Conservation (phyloP, 2,329 filamentous ascomycete genomes). For the Ceratocystis cacaofunesta region DNA sequence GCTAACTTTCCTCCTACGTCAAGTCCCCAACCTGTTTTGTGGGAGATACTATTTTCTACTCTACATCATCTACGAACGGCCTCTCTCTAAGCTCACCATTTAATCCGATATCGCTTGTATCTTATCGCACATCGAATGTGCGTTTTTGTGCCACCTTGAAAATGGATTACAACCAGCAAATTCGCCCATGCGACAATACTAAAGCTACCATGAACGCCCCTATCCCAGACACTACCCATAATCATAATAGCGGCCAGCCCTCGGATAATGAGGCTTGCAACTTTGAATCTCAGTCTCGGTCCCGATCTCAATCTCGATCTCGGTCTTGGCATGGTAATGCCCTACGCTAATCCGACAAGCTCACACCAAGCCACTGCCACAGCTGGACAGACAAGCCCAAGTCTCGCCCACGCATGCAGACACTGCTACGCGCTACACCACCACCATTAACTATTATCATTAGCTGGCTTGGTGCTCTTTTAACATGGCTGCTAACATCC, state of each 20-base stretch:
- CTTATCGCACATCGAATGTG: not conserved
- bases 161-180: not conserved
- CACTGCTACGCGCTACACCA: not conserved
- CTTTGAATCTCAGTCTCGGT: conserved; percentile 14
- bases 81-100: not conserved
- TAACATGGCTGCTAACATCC: conserved; percentile 29
- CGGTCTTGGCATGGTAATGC: conserved; percentile 38
- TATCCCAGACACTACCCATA: not conserved
- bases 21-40: not conserved
- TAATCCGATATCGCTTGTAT: not conserved
- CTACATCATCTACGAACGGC: not conserved
- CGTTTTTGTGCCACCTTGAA: not conserved
- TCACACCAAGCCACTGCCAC: conserved; percentile 5
- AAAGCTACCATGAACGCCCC: not conserved
- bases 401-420: not conserved
- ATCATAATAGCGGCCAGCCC: not conserved
- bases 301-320: conserved; percentile 19
- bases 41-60: not conserved
- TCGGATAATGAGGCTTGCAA: conserved; percentile 18
- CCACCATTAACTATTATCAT: not conserved
- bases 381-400: conserved; percentile 5
- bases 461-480: conserved; percentile 12
- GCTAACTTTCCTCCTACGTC: not conserved
- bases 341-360: conserved; percentile 18
- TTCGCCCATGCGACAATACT: conserved; percentile 19